A percentile compares a stretch with the other conserved stretches of the same genome.
phyloP scores from a whole-genome alignment of 495 filamentous ascomycete species.

The Penicillium argentinense region DNA sequence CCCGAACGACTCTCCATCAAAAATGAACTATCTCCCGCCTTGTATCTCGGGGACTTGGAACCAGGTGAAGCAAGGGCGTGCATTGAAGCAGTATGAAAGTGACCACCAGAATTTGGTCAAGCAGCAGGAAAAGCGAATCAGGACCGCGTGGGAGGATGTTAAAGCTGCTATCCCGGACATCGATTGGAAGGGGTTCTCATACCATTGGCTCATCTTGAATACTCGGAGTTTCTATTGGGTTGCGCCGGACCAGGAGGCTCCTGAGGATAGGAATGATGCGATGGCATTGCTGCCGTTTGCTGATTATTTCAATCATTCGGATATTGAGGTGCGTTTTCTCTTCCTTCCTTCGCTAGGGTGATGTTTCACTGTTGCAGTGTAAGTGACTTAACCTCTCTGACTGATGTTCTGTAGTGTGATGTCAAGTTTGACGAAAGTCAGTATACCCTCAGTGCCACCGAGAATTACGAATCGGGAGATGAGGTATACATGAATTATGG shows the following conservation, averaged over 20 bases:
- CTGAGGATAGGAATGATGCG: constrained; percentile 60
- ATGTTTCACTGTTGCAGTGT: no score
- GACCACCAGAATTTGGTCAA: constrained; percentile 54
- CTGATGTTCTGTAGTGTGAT: constrained; percentile 47
- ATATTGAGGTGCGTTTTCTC: constrained; percentile 40
- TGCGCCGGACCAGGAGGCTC: constrained; percentile 49
- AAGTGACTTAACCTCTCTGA: not conserved
- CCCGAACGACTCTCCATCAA: not conserved
- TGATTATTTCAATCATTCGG: constrained; percentile 84
- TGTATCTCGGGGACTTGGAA: constrained; percentile 42
- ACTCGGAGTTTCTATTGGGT: constrained; percentile 79
- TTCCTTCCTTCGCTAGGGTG: not conserved
- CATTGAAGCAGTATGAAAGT: constrained; percentile 30
- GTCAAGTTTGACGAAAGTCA: constrained; percentile 57
- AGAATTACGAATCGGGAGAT: constrained; percentile 61
- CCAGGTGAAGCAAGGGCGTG: constrained; percentile 19
- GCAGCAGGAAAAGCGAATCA: constrained; percentile 62
- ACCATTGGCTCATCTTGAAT: constrained; percentile 81
- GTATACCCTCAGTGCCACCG: constrained; percentile 59
- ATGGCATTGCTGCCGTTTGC: constrained; percentile 83
- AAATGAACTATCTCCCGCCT: constrained; percentile 33
- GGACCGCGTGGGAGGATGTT: constrained; percentile 59
- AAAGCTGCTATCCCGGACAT: constrained; percentile 52
- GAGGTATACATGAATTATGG: constrained; percentile 84
- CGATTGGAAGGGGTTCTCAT: constrained; percentile 55